These are phyloP conservation scores for Aspergillus brasiliensis DNA, from an alignment of 2,329 filamentous ascomycete species.

Conservation along the genomic window DNA sequence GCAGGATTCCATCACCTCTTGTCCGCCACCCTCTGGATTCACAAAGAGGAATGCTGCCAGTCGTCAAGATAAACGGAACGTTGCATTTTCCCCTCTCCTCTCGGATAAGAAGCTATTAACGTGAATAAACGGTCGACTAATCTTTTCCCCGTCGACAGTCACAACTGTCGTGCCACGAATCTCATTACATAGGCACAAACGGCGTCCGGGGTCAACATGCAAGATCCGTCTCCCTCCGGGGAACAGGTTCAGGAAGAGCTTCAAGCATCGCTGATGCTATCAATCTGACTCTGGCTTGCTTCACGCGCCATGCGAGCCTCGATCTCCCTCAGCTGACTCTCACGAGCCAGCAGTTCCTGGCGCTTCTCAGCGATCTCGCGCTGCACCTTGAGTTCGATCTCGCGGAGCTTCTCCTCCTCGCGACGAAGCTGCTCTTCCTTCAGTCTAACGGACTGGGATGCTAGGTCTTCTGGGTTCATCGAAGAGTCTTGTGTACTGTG, in stretches of 20 bases:
- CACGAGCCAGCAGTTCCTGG: constrained; percentile 94
- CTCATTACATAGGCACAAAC: constrained; percentile 41
- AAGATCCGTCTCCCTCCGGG: constrained; percentile 30
- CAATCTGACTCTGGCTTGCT: constrained; percentile 52
- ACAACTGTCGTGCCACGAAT: constrained; percentile 36
- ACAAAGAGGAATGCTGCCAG: constrained; percentile 19
- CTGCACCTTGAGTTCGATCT: constrained; percentile 99
- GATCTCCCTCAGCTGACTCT: constrained; percentile 98
- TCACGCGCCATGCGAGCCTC: constrained; percentile 96
- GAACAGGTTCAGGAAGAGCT: constrained; percentile 29
- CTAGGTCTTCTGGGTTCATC: constrained; percentile 97
- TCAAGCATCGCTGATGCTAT: constrained; percentile 41
- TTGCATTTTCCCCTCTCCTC: constrained; percentile 34
- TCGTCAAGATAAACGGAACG: constrained; percentile 30
- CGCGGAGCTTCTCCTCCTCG: constrained; percentile 99
- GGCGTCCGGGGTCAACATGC: constrained; percentile 31
- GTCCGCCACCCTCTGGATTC: constrained; percentile 12
- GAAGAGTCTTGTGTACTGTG: constrained; percentile 66
- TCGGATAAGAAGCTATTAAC: constrained; percentile 42
- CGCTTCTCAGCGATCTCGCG: constrained; percentile 99
- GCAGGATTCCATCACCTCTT: constrained; percentile 21
- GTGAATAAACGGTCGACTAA: constrained; percentile 42
- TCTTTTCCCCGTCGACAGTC: constrained; percentile 43
- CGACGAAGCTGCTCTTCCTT: constrained; percentile 99
- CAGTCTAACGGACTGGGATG: constrained; percentile 93